A percentile compares a stretch with the other conserved stretches of the same genome.
Evolutionary conservation across 352 stramenopile genomes (phyloP).

Genomic region (Thraustochytrium sp.): DNA sequence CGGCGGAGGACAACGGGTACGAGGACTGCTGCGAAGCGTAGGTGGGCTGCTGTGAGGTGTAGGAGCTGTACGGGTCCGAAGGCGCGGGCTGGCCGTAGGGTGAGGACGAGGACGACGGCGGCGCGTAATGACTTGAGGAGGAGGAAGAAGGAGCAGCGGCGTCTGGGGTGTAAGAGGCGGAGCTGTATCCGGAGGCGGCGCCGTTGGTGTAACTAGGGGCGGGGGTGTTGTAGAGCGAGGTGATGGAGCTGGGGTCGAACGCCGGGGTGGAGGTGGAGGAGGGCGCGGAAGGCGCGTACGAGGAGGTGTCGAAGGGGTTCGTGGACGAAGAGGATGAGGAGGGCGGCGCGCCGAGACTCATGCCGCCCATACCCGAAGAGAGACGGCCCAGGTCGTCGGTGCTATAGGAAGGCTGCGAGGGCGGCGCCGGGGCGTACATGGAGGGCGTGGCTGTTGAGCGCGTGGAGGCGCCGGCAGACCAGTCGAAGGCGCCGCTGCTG

Average conservation of each 20-base stretch:
- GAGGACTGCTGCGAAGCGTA: neutral
- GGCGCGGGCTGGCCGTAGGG: neutral
- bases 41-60: neutral
- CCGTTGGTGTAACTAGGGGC: neutral
- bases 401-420: neutral
- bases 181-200: no score
- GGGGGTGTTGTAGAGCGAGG: neutral
- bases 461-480: neutral
- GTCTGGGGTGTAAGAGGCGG: neutral
- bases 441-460: neutral
- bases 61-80: no score
- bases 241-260: neutral
- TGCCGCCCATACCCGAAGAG: neutral
- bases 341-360: neutral
- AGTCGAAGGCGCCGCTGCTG: neutral
- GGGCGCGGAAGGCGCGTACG: neutral
- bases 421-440: neutral
- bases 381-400: neutral
- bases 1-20: neutral
- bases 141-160: neutral
- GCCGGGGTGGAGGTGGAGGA: neutral
- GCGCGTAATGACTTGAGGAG: neutral
- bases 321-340: neutral
- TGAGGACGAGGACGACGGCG: no score
- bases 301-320: neutral